Evolutionary conservation across 2,329 filamentous ascomycete genomes (phyloP).

Genomic region (Pyrenophora tritici-repentis): DNA sequence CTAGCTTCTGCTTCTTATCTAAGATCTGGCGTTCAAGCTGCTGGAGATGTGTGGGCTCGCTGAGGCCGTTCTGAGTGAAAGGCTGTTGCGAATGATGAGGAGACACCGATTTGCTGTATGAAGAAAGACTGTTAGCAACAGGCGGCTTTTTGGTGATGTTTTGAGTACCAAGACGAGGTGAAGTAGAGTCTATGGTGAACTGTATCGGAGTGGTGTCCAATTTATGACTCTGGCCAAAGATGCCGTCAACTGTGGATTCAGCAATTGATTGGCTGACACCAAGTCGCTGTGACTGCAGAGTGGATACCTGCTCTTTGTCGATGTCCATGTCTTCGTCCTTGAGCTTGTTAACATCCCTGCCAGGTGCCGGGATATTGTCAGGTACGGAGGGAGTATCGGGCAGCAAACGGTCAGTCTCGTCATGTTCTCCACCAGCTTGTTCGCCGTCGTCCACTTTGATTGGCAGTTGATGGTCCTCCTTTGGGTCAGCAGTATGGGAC

Average conservation of each 20-base stretch:
- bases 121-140: not conserved
- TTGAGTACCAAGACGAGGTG: not conserved
- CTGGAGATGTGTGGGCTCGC: not conserved
- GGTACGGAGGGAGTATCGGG: no score
- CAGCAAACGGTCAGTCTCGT: no score
- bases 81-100: not conserved
- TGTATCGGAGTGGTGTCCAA: not conserved
- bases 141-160: not conserved
- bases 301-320: not conserved
- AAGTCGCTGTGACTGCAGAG: no score
- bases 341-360: no score
- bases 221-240: not conserved
- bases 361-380: no score
- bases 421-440: no score
- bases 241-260: not conserved
- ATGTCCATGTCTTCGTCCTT: not conserved
- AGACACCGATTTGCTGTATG: not conserved
- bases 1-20: not conserved
- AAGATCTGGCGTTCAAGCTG: not conserved
- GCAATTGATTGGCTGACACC: not conserved
- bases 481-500: no score
- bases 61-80: not conserved
- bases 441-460: no score
- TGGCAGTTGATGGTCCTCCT: no score
- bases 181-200: not conserved